These are phyloP conservation scores for Fusarium coffeatum DNA, from an alignment of 2,329 filamentous ascomycete genomes.

Conservation along the genomic window DNA sequence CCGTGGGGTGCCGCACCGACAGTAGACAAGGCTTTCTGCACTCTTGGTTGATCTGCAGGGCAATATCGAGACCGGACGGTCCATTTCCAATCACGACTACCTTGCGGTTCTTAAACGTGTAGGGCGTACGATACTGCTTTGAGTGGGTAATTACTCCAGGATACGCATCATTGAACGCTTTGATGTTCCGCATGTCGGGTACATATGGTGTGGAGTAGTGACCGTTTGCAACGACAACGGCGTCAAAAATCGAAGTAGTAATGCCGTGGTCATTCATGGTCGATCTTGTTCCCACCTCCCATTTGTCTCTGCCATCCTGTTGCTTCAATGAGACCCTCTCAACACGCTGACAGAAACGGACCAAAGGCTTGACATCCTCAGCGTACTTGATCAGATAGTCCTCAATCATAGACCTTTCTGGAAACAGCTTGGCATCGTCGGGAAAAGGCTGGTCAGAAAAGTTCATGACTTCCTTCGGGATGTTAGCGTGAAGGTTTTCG, in stretches of 20 bases:
- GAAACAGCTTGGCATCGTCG: conserved; percentile 75
- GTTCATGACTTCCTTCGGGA: conserved; percentile 82
- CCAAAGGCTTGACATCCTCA: conserved; percentile 71
- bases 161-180: conserved; percentile 68
- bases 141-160: conserved; percentile 76
- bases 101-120: conserved; percentile 73
- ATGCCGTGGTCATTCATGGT: conserved; percentile 57
- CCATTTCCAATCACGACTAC: conserved; percentile 87
- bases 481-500: conserved; percentile 85
- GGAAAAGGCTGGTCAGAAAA: conserved; percentile 79
- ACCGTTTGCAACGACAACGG: conserved; percentile 79
- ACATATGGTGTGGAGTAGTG: conserved; percentile 78
- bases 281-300: conserved; percentile 69
- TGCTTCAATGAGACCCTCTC: conserved; percentile 61
- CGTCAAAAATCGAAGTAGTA: conserved; percentile 71
- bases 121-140: conserved; percentile 79
- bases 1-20: conserved; percentile 67
- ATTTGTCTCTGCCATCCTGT: conserved; percentile 58
- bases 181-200: conserved; percentile 70
- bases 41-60: conserved; percentile 75
- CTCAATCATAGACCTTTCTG: conserved; percentile 75
- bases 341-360: conserved; percentile 79
- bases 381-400: conserved; percentile 80
- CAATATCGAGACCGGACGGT: conserved; percentile 86
- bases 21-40: conserved; percentile 72